Evolutionary conservation across 192 early-diverging fungal genomes (phyloP).

Genomic region (Powellomyces hirtus): DNA sequence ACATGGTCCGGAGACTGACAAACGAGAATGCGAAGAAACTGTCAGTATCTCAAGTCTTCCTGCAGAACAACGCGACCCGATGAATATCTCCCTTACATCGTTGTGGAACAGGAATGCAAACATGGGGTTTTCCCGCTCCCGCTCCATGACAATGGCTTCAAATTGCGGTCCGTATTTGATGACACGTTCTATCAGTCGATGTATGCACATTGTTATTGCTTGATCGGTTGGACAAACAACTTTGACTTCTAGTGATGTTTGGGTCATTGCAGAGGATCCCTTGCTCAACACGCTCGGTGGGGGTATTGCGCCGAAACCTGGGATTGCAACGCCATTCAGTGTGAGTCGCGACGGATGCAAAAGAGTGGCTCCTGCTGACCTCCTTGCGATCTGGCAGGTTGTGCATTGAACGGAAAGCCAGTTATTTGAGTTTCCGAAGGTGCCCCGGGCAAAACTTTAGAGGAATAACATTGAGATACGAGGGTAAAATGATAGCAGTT

Average conservation of each 20-base stretch:
- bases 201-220: constrained; percentile 54
- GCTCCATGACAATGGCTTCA: constrained; percentile 65
- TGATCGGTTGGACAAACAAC: background rate
- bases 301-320: constrained; percentile 12
- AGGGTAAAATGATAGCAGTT: too few species aligned
- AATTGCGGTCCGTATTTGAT: constrained; percentile 72
- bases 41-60: background rate
- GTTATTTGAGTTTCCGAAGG: too few species aligned
- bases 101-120: constrained; percentile 75
- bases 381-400: too few species aligned
- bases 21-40: background rate
- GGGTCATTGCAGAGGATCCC: background rate
- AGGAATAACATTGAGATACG: too few species aligned
- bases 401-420: too few species aligned
- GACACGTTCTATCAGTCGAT: constrained; percentile 82
- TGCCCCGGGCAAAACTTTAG: too few species aligned
- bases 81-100: constrained; percentile 53
- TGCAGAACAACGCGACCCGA: background rate
- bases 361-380: too few species aligned
- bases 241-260: background rate
- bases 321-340: background rate
- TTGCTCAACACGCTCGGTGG: background rate
- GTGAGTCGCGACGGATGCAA: too few species aligned
- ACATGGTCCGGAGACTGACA: constrained; percentile 67
- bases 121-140: constrained; percentile 59